Evolutionary conservation across 495 filamentous ascomycete species (phyloP), one percentile per base, ranked within the genome.

Genomic region (Chaetomium cochliodes): DNA sequence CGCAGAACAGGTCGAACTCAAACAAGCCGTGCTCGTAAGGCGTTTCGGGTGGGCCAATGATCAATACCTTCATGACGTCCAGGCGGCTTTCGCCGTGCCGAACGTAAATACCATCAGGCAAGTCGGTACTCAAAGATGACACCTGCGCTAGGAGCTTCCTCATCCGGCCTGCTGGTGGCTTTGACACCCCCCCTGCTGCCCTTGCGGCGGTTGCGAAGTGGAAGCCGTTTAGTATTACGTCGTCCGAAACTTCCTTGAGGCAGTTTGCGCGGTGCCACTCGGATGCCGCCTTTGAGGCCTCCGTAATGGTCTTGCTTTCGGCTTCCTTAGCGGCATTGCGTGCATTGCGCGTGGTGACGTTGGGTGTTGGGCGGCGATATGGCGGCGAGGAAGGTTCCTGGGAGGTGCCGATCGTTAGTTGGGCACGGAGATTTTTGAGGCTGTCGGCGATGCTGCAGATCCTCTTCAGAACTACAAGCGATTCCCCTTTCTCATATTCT

Each of bases 21-120:
- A 87, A 88, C 15, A 87, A 65, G 0, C 85, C 86, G 47, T 82
- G 72, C 66, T 86, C 82, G 77, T 89, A 88, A 16, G 86, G 86
- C 12, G 86, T 87, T 12, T 72, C 79, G 15, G 65, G 68, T 4
- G 85, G 83, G 0, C 86, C 86, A 11, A 84, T 70, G 28, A 89
- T 87, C 65, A 89, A 60, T 25, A 81, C 69, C 68, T 86, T 87
- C 72, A 88, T 79, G 18, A 84, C 68, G 69, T 88, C 86, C 2
- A 81, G 76, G 0, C 86, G 76, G 5, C 76, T 78, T 20, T 78
- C 74, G 20, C 81, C 81, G 60, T 85, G 76, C 23, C 81, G 80
- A 39, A 89, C 76, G 65, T 83, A 88, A 62, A 89, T 86, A 15
- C 85, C 85, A 13, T 80, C 75, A 0, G 86, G 84, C 1, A 89